A percentile compares a stretch with the other conserved stretches of the same genome.
Conservation (phyloP, 2,329 filamentous ascomycete species). For the Dothideomycetes sp. region DNA sequence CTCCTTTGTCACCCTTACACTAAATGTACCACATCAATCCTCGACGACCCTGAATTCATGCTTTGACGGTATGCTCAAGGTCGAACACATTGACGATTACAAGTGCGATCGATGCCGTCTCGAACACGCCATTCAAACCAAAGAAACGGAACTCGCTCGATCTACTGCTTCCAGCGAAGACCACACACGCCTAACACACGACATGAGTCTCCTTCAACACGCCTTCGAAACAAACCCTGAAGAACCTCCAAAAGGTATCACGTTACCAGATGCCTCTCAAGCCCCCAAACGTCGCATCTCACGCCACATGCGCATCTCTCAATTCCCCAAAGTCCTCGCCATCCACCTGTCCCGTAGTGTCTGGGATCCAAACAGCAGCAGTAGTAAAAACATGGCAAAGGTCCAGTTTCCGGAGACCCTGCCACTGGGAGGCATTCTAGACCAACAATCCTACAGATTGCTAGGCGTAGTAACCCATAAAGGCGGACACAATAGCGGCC, state of each 20-base stretch:
- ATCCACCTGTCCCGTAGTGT: conserved; percentile 91
- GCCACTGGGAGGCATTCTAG: conserved; percentile 67
- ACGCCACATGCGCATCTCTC: conserved; percentile 76
- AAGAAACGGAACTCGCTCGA: conserved; percentile 39
- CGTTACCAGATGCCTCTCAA: conserved; percentile 62
- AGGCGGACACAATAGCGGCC: conserved; percentile 88
- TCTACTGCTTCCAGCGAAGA: conserved; percentile 15
- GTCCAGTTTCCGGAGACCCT: conserved; percentile 85
- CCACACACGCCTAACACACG: conserved; percentile 41
- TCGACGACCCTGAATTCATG: conserved; percentile 77
- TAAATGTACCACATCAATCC: conserved; percentile 74
- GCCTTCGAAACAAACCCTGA: conserved; percentile 79
- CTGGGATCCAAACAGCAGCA: conserved; percentile 63
- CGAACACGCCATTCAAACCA: conserved; percentile 61
- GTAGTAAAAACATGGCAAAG: conserved; percentile 89
- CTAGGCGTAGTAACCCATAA: conserved; percentile 87
- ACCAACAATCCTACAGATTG: conserved; percentile 72
- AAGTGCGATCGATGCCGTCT: conserved; percentile 88
- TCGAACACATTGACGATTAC: conserved; percentile 94
- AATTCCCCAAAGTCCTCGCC: conserved; percentile 81
- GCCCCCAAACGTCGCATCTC: conserved; percentile 79
- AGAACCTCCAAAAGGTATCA: conserved; percentile 59
- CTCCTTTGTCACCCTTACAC: conserved; percentile 81
- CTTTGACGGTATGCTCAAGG: conserved; percentile 89
- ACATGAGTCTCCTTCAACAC: conserved; percentile 56